Evolutionary conservation across 2,329 filamentous ascomycete species (phyloP), one percentile per base, ranked within the genome.

Genomic region (Claviceps capensis): DNA sequence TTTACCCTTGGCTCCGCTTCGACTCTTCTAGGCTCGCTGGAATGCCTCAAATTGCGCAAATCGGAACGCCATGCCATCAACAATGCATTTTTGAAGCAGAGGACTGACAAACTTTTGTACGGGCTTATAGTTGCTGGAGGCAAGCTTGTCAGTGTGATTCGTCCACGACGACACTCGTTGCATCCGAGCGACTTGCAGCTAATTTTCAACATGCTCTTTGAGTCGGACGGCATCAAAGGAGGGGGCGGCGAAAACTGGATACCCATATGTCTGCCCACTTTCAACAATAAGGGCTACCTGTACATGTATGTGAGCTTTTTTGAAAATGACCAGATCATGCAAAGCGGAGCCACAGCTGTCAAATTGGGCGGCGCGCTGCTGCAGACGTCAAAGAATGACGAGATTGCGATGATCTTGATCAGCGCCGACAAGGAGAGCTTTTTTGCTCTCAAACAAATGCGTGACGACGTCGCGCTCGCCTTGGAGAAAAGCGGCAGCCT

Each of bases 281-380:
- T 98, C 71, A 98, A 98, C 70, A 97, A 88, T 66, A 86, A 83
- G 49, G 94, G 93, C 26, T 98, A 95, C 64, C 76, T 98, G 1
- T 96, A 98, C 72, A 97, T 98, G 89, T 98, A 97, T 63, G 93
- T 98, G 64, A 95, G 88, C 72, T 98, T 97, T 66, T 79, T 98
- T 55, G 82, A 88, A 59, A 74, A 72, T 2, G 52, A 75, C 44
- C 42, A 44, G 11, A 23, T 22, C 42, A 19, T n/a, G 6, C 16
- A 19, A 67, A 55, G 60, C 50, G 57, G 71, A 55, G 59, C 63
- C 36, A 64, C 71, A 38, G 67, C 69, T 54, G 55, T 64, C 77
- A 77, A 65, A 63, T 82, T 47, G 77, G 51, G 49, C 46, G 17
- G 83, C 67, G 75, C 81, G 78, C 30, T 34, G 9, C 9, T 11